Conservation (phyloP, 2,329 filamentous ascomycete genomes). For the Zasmidium citrigriseum region DNA sequence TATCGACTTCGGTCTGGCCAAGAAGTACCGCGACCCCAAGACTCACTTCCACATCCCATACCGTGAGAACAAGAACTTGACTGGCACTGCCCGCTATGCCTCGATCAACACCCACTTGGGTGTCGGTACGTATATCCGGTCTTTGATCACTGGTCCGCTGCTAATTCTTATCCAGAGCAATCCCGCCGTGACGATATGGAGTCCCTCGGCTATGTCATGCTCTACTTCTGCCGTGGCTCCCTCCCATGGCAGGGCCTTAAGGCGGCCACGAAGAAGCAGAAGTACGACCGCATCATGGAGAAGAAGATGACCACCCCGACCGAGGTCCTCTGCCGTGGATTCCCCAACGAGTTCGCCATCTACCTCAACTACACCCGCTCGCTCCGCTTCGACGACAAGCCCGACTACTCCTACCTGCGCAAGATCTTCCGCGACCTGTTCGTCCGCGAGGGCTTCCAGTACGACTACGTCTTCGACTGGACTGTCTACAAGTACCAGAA, state of each 20-base stretch:
- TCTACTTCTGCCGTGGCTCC: conserved; percentile 99
- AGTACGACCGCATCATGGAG: conserved; percentile 99
- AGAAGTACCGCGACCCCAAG: conserved; percentile 99
- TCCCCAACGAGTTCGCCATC: conserved; percentile 99
- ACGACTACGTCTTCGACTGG: conserved; percentile 99
- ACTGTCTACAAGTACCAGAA: conserved; percentile 99
- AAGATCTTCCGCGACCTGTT: conserved; percentile 99
- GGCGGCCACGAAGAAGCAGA: conserved; percentile 82
- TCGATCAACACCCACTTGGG: conserved; percentile 98
- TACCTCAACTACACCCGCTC: conserved; percentile 99
- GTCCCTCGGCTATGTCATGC: conserved; percentile 97
- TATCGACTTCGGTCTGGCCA: conserved; percentile 97
- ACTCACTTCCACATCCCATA: conserved; percentile 99
- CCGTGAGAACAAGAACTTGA: conserved; percentile 99
- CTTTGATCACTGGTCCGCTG: not conserved
- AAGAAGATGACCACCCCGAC: conserved; percentile 99
- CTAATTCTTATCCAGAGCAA: conserved; percentile 65
- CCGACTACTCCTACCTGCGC: conserved; percentile 98
- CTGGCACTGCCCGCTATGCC: conserved; percentile 95
- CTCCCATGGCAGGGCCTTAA: conserved; percentile 92
- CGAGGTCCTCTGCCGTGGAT: conserved; percentile 96
- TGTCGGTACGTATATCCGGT: conserved; percentile 62
- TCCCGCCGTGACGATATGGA: conserved; percentile 99
- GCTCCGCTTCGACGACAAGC: conserved; percentile 98
- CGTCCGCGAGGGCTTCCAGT: conserved; percentile 98